A percentile compares a stretch with the other conserved stretches of the same genome.
Evolutionary conservation across 2,329 filamentous ascomycete genomes (phyloP).

Genomic region (Pseudogymnoascus sp.): DNA sequence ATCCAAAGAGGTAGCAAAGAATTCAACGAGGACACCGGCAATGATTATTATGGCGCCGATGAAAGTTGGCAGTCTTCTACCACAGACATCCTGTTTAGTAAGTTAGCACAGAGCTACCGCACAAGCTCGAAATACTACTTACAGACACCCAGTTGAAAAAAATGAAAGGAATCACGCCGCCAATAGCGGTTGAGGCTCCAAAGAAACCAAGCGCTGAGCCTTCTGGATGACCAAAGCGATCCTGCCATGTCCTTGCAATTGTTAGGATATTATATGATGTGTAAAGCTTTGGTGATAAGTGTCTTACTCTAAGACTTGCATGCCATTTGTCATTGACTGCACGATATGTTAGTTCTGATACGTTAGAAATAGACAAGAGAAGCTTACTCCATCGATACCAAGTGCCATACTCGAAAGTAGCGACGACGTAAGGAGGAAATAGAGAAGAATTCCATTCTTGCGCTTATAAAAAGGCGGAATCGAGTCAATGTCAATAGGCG

Average conservation of each 20-base stretch:
- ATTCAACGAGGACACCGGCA: slow-evolving; percentile 31
- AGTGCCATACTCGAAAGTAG: slow-evolving; percentile 35
- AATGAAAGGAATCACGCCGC: slow-evolving; percentile 30
- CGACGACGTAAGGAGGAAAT: slow-evolving; percentile 38
- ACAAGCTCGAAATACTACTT: background rate
- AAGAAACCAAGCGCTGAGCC: slow-evolving; percentile 35
- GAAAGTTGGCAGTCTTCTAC: slow-evolving; percentile 31
- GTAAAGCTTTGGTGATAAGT: background rate
- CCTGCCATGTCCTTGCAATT: slow-evolving; percentile 28
- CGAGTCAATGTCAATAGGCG: slow-evolving; percentile 20
- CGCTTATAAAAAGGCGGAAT: slow-evolving; percentile 19
- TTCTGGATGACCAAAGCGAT: slow-evolving; percentile 32
- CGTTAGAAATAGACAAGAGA: background rate
- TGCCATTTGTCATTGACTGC: slow-evolving; percentile 35
- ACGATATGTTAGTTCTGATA: background rate
- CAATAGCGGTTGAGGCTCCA: slow-evolving; percentile 34
- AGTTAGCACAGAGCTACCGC: background rate
- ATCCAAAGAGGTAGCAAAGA: slow-evolving; percentile 30
- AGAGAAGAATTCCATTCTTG: slow-evolving; percentile 37
- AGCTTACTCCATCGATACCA: slow-evolving; percentile 36
- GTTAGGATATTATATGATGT: background rate
- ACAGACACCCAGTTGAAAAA: background rate
- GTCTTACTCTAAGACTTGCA: slow-evolving; percentile 30
- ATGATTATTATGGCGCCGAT: slow-evolving; percentile 35
- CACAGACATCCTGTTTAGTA: slow-evolving; percentile 14